Evolutionary conservation across 768 basidiomycete genomes (phyloP), one percentile per base, ranked within the genome.

Genomic region (Boletus eberwhitei): DNA sequence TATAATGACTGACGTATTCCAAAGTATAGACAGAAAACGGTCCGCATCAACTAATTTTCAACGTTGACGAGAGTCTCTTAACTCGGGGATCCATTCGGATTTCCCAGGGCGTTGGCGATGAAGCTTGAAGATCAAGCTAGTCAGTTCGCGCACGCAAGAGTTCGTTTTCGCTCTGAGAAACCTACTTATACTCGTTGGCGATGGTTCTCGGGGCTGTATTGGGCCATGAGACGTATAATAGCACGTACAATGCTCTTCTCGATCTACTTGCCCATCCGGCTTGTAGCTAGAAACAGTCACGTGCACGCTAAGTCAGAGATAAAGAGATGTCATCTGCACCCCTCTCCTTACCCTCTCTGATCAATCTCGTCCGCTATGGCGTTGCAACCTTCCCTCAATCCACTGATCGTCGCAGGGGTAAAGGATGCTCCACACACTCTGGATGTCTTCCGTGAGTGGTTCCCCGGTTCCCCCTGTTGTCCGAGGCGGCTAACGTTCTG

Each of bases 341-440:
- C 21, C n/a, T 22, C 17, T 57, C 19, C 14, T 42, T 31, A 26
- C 31, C 39, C 26, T 53, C 53, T 36, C n/a, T 41, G 12, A 38
- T 32, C 14, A 22, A 4, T 7, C 31, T 32, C 38, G 3, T 21
- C 38, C 16, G 32, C 22, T 14, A 93, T 93, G 91, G 86, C 91
- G 44, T 77, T 93, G 41, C 87, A 85, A 77, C 90, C 91, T 1
- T 84, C 81, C 48, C 80, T 93, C 36, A 72, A 76, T 31, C 80
- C 87, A 46, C 75, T 88, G 43, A 68, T 86, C 48, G 74, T 93
- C 54, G 77, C 81, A 4, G 91, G 91, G 39, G 64, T 58, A 17
- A 63, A 67, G 50, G 73, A 79, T 29, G 80, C 90, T 0, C 86
- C 87, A 0, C 89, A 93, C 62, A 90, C 88, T 3, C 76, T 93